Base-by-base conservation (phyloP, 371 early-diverging fungal genomes). In the Saksenaea vasiformis region DNA sequence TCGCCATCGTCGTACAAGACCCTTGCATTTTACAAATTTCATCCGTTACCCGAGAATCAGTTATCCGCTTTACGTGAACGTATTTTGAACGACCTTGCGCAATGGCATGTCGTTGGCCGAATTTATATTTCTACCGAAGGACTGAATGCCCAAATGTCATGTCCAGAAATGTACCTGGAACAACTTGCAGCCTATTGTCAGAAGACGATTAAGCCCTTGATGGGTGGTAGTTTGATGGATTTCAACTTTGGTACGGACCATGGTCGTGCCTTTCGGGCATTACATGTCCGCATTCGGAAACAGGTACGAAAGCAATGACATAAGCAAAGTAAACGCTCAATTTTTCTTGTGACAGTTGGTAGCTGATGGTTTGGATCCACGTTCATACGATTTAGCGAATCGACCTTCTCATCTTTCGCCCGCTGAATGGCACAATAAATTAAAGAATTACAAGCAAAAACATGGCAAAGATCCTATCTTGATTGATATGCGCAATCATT, bases 401-500 rank as follows among this genome's bases (percentile, higher is more conserved):
- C 84, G 83, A 56, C 92, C 93, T 1, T 86, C 83, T 5, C 89
- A 93, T 59, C 67, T 93, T 37, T 68, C 79, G 1, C 89, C 93
- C 5, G 80, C 80, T 34, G 85, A 83, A 56, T 93, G 92, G 91
- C 91, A 92, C 63, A 64, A 75, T 13, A 61, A 74, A 15, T 44
- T 71, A 28, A 62, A 61, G 0, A 61, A 62, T 17, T 79, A 79
- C 24, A 76, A 76, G 60, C 15, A 58, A 43, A 65, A 69, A 53
- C 73, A 78, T 60, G 76, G 76, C 22, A 71, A 78, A 56, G 74
- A 79, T 24, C 83, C 83, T 9, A 61, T 90, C 17, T 64, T 93
- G 53, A 87, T 93, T 28, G 93, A 93, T 66, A 91, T 93, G 92
- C 82, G 93, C 53, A 93, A 93, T 61, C 87, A 85, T 27, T 93